Evolutionary conservation across 129 eudicot genomes (phyloP).

Genomic region (Arctium minus): DNA sequence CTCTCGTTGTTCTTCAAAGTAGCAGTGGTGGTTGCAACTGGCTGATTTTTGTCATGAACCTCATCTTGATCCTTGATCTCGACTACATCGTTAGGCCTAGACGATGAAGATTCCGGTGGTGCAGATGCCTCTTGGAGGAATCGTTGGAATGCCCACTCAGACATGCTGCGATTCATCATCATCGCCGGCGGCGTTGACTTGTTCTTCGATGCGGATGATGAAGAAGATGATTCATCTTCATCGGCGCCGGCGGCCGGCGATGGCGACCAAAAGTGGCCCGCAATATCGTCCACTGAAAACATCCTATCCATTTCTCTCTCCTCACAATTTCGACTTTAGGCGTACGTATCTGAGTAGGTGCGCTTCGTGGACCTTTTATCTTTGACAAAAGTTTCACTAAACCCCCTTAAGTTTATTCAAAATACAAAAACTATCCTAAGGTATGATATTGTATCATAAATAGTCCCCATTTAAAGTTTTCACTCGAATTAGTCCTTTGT

Average conservation of each 20-base stretch:
- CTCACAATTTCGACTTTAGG: conserved; percentile 25
- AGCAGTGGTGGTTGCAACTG: neutral
- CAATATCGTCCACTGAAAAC: conserved; percentile 94
- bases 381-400: neutral
- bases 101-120: conserved; percentile 36
- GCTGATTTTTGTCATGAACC: conserved; percentile 24
- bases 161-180: conserved; percentile 92
- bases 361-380: conserved; percentile 12
- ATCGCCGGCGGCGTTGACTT: conserved; percentile 28
- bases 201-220: conserved; percentile 26
- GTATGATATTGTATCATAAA: neutral
- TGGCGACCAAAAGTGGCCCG: conserved; percentile 88
- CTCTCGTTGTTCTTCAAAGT: conserved; percentile 12
- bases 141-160: conserved; percentile 91
- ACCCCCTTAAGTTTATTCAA: neutral
- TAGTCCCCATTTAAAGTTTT: neutral
- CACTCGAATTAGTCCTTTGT: neutral
- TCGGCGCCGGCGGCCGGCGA: conserved; percentile 38
- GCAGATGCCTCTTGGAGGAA: conserved; percentile 72
- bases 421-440: neutral
- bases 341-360: conserved; percentile 28
- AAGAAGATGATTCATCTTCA: conserved; percentile 28
- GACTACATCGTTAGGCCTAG: conserved; percentile 31
- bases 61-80: conserved; percentile 55
- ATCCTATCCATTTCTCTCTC: conserved; percentile 79